Conservation (phyloP, 805 yeast genomes). For the Limtongia smithiae region DNA sequence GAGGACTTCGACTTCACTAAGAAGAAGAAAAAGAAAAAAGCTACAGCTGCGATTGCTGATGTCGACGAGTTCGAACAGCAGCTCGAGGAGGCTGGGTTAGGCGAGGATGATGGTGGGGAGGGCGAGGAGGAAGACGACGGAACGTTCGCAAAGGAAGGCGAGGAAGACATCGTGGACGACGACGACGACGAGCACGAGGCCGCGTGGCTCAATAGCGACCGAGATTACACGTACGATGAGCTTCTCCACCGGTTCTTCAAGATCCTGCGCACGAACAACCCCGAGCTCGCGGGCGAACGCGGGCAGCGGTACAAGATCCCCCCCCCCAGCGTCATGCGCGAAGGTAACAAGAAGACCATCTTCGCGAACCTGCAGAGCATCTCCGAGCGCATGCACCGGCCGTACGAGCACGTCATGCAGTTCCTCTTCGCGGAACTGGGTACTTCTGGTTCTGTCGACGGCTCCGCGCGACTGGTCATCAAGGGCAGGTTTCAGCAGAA, state of each 20-base stretch:
- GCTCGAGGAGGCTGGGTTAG: constrained; percentile 84
- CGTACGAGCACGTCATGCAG: constrained; percentile 95
- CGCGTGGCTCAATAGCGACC: constrained; percentile 38
- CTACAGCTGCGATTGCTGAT: constrained; percentile 50
- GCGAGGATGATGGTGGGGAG: constrained; percentile 41
- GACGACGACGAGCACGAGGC: constrained; percentile 25
- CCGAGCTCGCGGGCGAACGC: constrained; percentile 95
- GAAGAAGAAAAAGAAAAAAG: constrained; percentile 71
- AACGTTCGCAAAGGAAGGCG: constrained; percentile 35
- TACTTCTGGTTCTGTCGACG: constrained; percentile 98
- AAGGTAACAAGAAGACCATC: constrained; percentile 93
- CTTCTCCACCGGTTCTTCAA: constrained; percentile 81
- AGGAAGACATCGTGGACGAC: constrained; percentile 24
- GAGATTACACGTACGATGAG: constrained; percentile 69
- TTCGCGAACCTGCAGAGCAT: constrained; percentile 95
- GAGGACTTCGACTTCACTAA: constrained; percentile 46
- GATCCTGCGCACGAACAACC: constrained; percentile 87
- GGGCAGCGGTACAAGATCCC: constrained; percentile 94
- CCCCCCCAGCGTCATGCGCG: constrained; percentile 95
- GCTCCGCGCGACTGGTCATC: constrained; percentile 92
- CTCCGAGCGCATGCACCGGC: constrained; percentile 88
- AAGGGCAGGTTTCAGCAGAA: constrained; percentile 98
- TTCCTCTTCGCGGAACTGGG: constrained; percentile 97
- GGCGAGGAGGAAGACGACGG: constrained; percentile 26
- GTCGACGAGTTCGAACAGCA: constrained; percentile 83